A percentile compares a stretch with the other conserved stretches of the same genome.
Conservation (phyloP, 2,329 filamentous ascomycete genomes). For the Daldinia sp. region DNA sequence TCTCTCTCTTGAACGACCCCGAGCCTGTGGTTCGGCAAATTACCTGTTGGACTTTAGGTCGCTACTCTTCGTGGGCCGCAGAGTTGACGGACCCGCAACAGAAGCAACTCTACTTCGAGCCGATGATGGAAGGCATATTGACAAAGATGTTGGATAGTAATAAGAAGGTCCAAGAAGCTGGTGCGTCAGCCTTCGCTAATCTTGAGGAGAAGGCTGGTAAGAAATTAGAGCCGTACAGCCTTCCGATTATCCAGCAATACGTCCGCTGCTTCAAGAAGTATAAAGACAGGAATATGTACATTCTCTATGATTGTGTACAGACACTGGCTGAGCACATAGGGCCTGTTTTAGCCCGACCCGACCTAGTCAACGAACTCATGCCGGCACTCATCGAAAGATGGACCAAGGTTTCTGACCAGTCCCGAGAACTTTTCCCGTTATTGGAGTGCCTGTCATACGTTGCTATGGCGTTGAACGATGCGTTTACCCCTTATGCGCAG, state of each 20-base stretch:
- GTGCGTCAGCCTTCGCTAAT: constrained; percentile 93
- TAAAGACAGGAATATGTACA: constrained; percentile 99
- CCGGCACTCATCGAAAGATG: constrained; percentile 89
- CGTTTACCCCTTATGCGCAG: constrained; percentile 84
- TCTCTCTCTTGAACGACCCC: constrained; percentile 81
- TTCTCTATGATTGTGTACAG: constrained; percentile 97
- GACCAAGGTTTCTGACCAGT: constrained; percentile 86
- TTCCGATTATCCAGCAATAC: constrained; percentile 90
- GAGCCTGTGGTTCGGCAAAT: constrained; percentile 96
- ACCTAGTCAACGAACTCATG: constrained; percentile 89
- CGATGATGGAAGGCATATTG: constrained; percentile 96
- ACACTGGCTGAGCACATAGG: constrained; percentile 93
- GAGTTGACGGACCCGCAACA: constrained; percentile 72
- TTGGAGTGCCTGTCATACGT: constrained; percentile 98
- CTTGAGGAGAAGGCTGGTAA: constrained; percentile 92
- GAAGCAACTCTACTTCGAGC: constrained; percentile 83
- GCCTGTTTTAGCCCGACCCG: constrained; percentile 77
- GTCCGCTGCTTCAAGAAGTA: constrained; percentile 92
- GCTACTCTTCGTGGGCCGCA: constrained; percentile 93
- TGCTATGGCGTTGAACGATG: constrained; percentile 80
- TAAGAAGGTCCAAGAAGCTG: constrained; percentile 97
- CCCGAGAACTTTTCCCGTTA: constrained; percentile 90
- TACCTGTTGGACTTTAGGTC: constrained; percentile 95
- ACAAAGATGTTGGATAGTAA: constrained; percentile 95
- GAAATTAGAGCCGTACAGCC: constrained; percentile 82